phyloP scores from a whole-genome alignment of 2,329 filamentous ascomycete species.

The Graphilbum fragrans region DNA sequence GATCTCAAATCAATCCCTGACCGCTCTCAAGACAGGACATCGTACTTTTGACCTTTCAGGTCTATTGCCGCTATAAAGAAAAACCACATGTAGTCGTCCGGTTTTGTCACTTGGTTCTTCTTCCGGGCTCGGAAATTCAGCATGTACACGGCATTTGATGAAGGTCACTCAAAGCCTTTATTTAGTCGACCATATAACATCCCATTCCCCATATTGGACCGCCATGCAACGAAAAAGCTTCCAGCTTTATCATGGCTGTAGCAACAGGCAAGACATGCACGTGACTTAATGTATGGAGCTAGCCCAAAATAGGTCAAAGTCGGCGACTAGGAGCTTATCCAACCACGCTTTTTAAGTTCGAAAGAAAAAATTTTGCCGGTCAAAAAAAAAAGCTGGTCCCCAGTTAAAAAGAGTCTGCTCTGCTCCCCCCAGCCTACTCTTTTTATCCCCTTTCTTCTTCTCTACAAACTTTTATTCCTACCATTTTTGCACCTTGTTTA shows the following conservation, averaged over 20 bases:
- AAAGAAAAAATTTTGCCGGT: slow-evolving; percentile 8
- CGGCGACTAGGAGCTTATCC: slow-evolving; percentile 1
- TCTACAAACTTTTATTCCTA: not conserved
- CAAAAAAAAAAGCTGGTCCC: slow-evolving; percentile 9
- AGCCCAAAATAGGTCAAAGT: slow-evolving; percentile 14
- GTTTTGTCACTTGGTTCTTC: not conserved
- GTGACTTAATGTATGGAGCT: too few species aligned
- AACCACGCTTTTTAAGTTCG: slow-evolving; percentile 9
- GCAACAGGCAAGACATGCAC: too few species aligned
- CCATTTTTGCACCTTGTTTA: not conserved
- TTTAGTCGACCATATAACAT: too few species aligned
- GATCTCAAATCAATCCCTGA: too few species aligned
- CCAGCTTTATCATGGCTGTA: too few species aligned
- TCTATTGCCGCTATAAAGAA: too few species aligned
- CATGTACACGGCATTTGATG: too few species aligned
- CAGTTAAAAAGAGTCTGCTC: slow-evolving; percentile 5
- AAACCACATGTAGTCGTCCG: not conserved
- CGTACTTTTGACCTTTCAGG: too few species aligned
- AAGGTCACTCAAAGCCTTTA: too few species aligned
- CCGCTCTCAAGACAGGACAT: too few species aligned
- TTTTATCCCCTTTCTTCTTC: not conserved
- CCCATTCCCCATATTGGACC: too few species aligned
- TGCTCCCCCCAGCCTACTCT: not conserved
- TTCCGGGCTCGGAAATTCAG: not conserved
- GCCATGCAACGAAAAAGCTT: too few species aligned